Conservation (phyloP, 331 rosid species). For the Pyracantha coccinea region DNA sequence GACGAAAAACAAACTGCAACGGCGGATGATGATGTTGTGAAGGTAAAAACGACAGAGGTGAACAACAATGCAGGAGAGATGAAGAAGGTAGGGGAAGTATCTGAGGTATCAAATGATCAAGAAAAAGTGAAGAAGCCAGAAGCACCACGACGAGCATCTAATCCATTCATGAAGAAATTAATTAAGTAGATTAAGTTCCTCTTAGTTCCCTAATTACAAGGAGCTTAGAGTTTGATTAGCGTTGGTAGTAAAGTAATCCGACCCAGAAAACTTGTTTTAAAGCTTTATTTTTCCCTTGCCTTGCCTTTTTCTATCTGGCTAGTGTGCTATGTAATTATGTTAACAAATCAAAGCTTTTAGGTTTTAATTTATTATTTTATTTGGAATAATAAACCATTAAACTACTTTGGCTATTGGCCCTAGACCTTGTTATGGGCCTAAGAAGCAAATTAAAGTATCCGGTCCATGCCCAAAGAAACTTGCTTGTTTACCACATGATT, state of each 20-base stretch:
- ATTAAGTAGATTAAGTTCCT: slow-evolving; percentile 38
- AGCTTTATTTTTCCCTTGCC: no score
- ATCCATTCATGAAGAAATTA: slow-evolving; percentile 81
- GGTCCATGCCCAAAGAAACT: not conserved
- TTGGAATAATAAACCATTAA: no score
- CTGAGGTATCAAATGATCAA: slow-evolving; percentile 21
- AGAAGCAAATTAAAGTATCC: not conserved
- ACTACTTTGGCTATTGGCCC: not conserved
- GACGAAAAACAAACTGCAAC: slow-evolving; percentile 8
- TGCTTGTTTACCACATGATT: not conserved
- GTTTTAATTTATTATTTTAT: no score
- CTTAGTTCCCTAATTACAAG: not conserved
- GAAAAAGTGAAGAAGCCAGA: slow-evolving; percentile 31
- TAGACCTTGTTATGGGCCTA: not conserved
- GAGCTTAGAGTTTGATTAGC: not conserved
- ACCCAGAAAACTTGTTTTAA: not conserved
- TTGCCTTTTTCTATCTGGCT: no score
- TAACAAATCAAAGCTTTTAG: no score
- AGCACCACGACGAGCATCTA: slow-evolving; percentile 40
- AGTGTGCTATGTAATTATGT: no score
- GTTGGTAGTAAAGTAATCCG: not conserved
- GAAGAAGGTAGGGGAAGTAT: slow-evolving; percentile 30
- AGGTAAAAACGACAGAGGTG: slow-evolving; percentile 20
- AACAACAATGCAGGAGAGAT: slow-evolving; percentile 17
- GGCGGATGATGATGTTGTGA: slow-evolving; percentile 23